These are phyloP conservation scores for Mortierella antarctica DNA, from an alignment of 192 early-diverging fungal genomes.

Conservation along the genomic window DNA sequence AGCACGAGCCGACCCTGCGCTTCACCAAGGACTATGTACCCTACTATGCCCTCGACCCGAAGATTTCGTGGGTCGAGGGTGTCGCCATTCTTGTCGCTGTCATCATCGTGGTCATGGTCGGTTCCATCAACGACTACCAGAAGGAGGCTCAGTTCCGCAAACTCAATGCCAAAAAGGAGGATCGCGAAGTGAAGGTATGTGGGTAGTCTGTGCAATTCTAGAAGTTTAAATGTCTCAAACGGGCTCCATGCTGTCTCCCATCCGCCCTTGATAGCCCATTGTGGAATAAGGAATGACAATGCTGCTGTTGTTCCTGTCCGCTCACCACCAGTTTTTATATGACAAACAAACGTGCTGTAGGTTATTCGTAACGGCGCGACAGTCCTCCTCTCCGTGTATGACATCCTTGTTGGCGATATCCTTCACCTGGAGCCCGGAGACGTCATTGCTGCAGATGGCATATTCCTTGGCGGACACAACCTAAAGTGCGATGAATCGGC, in stretches of 20 bases:
- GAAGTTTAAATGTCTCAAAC: neutral
- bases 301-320: neutral
- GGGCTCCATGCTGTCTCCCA: too few species aligned
- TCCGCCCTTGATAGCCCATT: neutral
- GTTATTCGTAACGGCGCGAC: conserved; percentile 78
- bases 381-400: conserved; percentile 76
- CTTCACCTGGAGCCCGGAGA: conserved; percentile 91
- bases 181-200: conserved; percentile 74
- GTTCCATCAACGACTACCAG: conserved; percentile 85
- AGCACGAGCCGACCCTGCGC: conserved; percentile 23
- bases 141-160: conserved; percentile 90
- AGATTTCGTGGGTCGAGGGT: conserved; percentile 88
- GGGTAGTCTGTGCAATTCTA: neutral
- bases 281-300: conserved; percentile 8
- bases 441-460: conserved; percentile 91
- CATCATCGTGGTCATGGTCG: conserved; percentile 80
- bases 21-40: conserved; percentile 58
- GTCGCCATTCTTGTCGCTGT: conserved; percentile 86
- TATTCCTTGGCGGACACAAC: conserved; percentile 85
- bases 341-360: conserved; percentile 11
- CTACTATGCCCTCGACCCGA: conserved; percentile 51
- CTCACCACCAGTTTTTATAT: neutral
- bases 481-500: conserved; percentile 92
- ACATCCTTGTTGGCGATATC: conserved; percentile 93
- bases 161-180: conserved; percentile 88